These are phyloP conservation scores for Thalassiosira allenii DNA, from an alignment of 352 stramenopile species.

Conservation along the genomic window DNA sequence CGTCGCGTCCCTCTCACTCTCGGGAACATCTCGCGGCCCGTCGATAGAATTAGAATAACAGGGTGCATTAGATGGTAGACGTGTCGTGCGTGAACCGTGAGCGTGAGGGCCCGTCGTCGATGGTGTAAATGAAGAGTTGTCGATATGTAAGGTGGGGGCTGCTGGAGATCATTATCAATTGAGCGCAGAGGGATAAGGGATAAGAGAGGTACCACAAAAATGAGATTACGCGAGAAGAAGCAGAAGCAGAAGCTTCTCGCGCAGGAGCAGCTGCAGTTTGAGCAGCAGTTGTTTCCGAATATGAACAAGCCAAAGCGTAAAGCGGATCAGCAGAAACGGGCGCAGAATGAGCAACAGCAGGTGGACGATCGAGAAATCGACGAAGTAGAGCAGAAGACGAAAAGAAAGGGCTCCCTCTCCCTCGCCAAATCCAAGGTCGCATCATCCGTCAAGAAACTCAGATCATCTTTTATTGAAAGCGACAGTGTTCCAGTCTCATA, in stretches of 20 bases:
- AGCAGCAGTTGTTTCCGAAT: constrained; percentile 17
- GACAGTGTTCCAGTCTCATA: constrained; percentile 9
- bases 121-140: not conserved
- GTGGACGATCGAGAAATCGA: not conserved
- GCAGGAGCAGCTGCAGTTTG: constrained; percentile 26
- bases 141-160: no score
- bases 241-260: not conserved
- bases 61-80: not conserved
- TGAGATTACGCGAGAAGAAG: not conserved
- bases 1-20: no score
- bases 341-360: constrained; percentile 21
- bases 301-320: not conserved
- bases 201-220: not conserved
- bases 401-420: not conserved
- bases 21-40: no score
- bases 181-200: not conserved
- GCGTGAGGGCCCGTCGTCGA: not conserved
- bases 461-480: no score
- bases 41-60: no score
- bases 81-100: not conserved
- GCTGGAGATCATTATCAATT: no score
- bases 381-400: not conserved
- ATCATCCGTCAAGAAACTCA: no score
- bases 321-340: not conserved
- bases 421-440: not conserved